phyloP scores from a whole-genome alignment of 345 rosid genomes.

The Acer saccharum region DNA sequence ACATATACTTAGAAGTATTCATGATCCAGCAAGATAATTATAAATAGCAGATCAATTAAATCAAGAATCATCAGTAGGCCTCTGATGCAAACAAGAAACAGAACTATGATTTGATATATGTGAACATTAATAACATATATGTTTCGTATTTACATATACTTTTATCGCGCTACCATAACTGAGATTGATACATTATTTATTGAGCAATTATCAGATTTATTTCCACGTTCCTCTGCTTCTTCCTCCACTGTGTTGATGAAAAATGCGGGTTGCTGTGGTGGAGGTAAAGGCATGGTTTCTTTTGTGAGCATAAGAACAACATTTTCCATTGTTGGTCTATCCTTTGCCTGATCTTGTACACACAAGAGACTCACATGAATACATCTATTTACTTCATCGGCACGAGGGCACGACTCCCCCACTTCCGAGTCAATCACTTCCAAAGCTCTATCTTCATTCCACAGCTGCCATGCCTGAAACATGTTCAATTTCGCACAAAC shows the following conservation, averaged over 20 bases:
- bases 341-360: slow-evolving; percentile 14
- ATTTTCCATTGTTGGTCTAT: slow-evolving; percentile 27
- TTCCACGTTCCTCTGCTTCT: background rate
- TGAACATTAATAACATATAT: too few species aligned
- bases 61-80: too few species aligned
- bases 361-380: slow-evolving; percentile 26
- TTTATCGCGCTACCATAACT: slow-evolving; percentile 22
- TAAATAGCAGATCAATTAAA: too few species aligned
- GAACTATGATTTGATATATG: too few species aligned
- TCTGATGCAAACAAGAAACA: too few species aligned
- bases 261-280: slow-evolving; percentile 26
- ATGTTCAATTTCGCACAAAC: background rate
- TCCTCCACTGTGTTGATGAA: background rate
- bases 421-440: slow-evolving; percentile 8
- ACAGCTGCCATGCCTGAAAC: slow-evolving; percentile 22
- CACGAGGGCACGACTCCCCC: background rate
- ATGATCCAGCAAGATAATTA: too few species aligned
- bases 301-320: slow-evolving; percentile 21
- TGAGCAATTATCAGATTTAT: background rate
- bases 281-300: background rate
- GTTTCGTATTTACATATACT: too few species aligned
- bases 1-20: too few species aligned
- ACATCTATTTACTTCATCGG: slow-evolving; percentile 7
- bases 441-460: slow-evolving; percentile 10
- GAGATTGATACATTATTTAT: slow-evolving; percentile 16